A percentile compares a stretch with the other conserved stretches of the same genome.
Evolutionary conservation across 139 green algal species (phyloP).

Genomic region (Tetraselmis chui): DNA sequence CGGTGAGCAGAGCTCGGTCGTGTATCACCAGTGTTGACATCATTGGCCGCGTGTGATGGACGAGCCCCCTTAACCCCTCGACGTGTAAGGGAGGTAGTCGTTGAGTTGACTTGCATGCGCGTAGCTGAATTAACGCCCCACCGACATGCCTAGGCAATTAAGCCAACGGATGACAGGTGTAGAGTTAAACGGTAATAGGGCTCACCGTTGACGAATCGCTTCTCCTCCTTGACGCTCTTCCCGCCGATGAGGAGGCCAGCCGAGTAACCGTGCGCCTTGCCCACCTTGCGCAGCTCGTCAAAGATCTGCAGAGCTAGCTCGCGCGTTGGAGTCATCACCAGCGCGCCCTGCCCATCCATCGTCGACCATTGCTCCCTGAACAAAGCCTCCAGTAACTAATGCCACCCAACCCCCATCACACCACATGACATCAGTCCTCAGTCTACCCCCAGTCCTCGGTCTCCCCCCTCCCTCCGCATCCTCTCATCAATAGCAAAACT

Average conservation of each 20-base stretch:
- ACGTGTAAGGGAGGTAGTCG: no score
- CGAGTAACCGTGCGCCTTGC: constrained; percentile 67
- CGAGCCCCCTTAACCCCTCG: no score
- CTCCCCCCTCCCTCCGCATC: no score
- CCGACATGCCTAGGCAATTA: no score
- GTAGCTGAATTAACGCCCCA: no score
- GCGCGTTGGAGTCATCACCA: constrained; percentile 90
- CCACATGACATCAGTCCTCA: no score
- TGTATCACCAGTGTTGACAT: neutral
- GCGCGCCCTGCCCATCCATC: constrained; percentile 83
- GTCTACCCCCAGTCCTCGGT: no score
- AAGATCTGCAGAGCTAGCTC: constrained; percentile 97
- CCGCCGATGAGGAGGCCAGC: constrained; percentile 93
- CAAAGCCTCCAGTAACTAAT: constrained; percentile 81
- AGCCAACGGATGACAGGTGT: no score
- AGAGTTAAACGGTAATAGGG: no score
- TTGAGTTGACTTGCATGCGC: no score
- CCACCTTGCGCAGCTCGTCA: constrained; percentile 74
- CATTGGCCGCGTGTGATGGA: neutral
- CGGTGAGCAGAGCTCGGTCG: neutral
- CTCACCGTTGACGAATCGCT: constrained; percentile 41
- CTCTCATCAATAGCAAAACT: no score
- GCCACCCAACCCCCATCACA: no score
- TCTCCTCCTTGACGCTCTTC: constrained; percentile 81
- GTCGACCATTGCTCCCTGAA: constrained; percentile 73